Evolutionary conservation across 2,329 filamentous ascomycete species (phyloP).

Genomic region (Penicillium italicum): DNA sequence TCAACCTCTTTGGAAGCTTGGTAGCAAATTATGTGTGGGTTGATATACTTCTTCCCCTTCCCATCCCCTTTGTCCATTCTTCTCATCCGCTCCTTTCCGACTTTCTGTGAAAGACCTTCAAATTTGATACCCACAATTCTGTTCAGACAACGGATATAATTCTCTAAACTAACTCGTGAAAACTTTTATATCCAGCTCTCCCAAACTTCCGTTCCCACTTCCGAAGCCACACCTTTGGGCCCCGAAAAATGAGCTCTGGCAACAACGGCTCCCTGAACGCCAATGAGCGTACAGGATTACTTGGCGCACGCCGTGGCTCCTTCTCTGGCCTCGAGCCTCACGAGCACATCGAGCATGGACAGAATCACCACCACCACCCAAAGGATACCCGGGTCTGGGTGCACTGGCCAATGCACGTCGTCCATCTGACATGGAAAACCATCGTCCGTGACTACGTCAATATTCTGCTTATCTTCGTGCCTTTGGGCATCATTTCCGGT

Average conservation of each 20-base stretch:
- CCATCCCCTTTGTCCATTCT: background rate
- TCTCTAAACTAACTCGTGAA: background rate
- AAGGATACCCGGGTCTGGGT: conserved; percentile 39
- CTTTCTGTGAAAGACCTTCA: conserved; percentile 1
- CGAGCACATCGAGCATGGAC: conserved; percentile 14
- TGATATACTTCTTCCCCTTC: background rate
- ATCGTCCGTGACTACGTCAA: conserved; percentile 55
- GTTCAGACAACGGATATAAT: background rate
- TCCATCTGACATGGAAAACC: conserved; percentile 43
- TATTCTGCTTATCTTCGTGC: conserved; percentile 61
- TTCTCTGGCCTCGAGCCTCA: conserved; percentile 19
- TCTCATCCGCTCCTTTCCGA: background rate
- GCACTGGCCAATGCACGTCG: conserved; percentile 38
- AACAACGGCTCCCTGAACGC: conserved; percentile 32
- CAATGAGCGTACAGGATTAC: conserved; percentile 36
- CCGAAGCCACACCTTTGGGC: conserved; percentile 31
- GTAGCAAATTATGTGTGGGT: conserved; percentile 21
- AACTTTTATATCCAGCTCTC: conserved; percentile 18
- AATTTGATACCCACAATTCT: background rate
- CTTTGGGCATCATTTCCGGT: conserved; percentile 61
- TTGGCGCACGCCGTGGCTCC: conserved; percentile 21
- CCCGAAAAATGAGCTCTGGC: conserved; percentile 30
- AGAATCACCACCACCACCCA: conserved; percentile 28
- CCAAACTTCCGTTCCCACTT: conserved; percentile 29
- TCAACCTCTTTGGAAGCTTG: conserved; percentile 13